Evolutionary conservation across 2,329 filamentous ascomycete species (phyloP).

Genomic region (Neodidymelliopsis sp.): DNA sequence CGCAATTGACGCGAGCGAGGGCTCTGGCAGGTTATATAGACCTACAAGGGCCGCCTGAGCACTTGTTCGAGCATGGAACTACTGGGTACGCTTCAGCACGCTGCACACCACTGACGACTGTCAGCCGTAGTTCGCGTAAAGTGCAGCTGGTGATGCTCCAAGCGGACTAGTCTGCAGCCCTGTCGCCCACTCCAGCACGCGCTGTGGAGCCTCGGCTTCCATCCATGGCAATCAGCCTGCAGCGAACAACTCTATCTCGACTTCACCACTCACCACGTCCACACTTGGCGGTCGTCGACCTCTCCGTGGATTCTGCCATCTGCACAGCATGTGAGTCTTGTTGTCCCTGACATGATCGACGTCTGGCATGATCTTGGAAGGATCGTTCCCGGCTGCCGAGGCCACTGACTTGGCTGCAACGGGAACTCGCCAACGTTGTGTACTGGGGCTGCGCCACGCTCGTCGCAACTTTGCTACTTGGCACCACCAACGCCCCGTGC

Average conservation of each 20-base stretch:
- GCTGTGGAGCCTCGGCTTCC: conserved; percentile 15
- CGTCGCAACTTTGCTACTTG: conserved; percentile 21
- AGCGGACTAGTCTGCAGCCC: not conserved
- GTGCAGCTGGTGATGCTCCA: not conserved
- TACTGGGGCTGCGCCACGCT: conserved; percentile 27
- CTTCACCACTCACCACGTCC: conserved; percentile 4
- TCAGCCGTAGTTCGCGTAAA: conserved; percentile 16
- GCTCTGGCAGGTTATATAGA: not conserved
- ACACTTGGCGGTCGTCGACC: too few species aligned
- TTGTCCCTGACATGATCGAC: not conserved
- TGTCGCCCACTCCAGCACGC: conserved; percentile 3
- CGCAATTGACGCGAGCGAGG: conserved; percentile 1
- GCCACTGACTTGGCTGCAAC: not conserved
- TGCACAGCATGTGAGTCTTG: conserved; percentile 3
- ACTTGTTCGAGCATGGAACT: not conserved
- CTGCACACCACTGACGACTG: not conserved
- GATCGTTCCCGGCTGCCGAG: conserved; percentile 3
- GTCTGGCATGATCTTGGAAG: not conserved
- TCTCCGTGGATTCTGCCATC: too few species aligned
- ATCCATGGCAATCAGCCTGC: conserved; percentile 4
- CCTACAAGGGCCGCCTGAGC: not conserved
- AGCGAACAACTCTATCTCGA: conserved; percentile 15
- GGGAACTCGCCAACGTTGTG: conserved; percentile 7
- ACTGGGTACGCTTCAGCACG: not conserved
- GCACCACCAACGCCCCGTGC: conserved; percentile 8